phyloP scores from a whole-genome alignment of 176 grass and related monocot species.

The Rhynchospora tenuis region DNA sequence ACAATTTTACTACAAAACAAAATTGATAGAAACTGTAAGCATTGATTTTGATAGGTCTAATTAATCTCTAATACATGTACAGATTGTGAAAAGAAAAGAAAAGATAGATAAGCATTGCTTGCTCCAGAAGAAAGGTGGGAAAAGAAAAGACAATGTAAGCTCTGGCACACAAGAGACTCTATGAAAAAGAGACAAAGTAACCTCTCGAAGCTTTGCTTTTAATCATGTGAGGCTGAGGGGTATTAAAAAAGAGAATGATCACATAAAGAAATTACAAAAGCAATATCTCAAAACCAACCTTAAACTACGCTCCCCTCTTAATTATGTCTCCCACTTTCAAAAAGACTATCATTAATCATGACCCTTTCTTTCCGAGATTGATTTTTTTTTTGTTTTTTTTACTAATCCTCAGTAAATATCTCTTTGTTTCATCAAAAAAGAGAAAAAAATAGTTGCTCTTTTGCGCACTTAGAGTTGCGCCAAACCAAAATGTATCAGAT shows the following conservation, averaged over 20 bases:
- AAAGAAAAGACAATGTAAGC: neutral
- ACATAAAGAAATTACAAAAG: neutral
- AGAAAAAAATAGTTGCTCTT: neutral
- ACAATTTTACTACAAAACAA: too few relatives aligned
- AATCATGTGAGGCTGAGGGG: conserved; percentile 11
- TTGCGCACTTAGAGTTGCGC: neutral
- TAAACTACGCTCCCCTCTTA: neutral
- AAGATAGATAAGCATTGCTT: neutral
- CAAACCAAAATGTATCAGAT: neutral
- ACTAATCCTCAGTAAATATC: neutral
- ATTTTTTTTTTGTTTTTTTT: neutral
- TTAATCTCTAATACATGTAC: neutral
- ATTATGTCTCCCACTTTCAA: neutral
- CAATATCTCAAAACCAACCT: conserved; percentile 1
- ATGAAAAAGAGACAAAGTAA: neutral
- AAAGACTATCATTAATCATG: neutral
- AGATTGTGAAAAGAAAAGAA: neutral
- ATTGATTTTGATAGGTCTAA: neutral
- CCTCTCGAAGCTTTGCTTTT: conserved; percentile 2
- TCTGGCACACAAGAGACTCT: neutral
- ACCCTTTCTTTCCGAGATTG: neutral
- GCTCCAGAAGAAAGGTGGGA: conserved; percentile 13
- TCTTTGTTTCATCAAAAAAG: neutral
- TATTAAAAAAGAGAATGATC: neutral
- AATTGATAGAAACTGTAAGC: neutral